phyloP scores from a whole-genome alignment of 2,329 filamentous ascomycete genomes.

The Blastomyces parvus region DNA sequence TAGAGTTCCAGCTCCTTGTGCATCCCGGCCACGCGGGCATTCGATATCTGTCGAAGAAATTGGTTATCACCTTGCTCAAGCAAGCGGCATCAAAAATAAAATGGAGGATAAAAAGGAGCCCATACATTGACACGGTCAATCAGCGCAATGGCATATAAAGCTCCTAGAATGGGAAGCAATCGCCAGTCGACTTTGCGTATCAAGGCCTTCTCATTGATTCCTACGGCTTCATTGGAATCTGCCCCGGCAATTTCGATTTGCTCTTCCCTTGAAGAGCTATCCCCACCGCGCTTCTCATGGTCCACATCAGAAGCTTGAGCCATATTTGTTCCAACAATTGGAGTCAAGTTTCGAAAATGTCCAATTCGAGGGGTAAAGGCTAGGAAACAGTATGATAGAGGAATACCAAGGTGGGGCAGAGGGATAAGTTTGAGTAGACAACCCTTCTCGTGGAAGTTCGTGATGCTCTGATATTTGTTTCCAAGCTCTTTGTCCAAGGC shows the following conservation, averaged over 20 bases:
- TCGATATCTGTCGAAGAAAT: slow-evolving; percentile 29
- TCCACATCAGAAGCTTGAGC: neutral
- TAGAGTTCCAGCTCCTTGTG: slow-evolving; percentile 22
- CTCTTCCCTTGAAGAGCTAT: neutral
- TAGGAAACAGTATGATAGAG: neutral
- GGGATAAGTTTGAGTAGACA: neutral
- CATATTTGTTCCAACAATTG: neutral
- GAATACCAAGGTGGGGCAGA: neutral
- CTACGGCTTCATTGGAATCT: slow-evolving; percentile 4
- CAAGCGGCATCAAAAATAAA: neutral
- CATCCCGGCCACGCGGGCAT: slow-evolving; percentile 59
- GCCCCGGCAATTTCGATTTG: slow-evolving; percentile 5
- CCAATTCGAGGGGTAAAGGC: neutral
- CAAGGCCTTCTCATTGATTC: slow-evolving; percentile 27
- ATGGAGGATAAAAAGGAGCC: neutral
- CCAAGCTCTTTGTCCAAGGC: neutral
- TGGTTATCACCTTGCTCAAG: neutral
- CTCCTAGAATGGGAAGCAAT: slow-evolving; percentile 51
- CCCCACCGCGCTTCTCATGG: slow-evolving; percentile 1
- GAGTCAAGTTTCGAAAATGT: neutral
- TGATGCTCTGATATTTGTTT: neutral
- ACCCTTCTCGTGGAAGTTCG: neutral
- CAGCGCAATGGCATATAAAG: slow-evolving; percentile 63
- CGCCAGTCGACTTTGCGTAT: slow-evolving; percentile 51
- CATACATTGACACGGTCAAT: slow-evolving; percentile 68